Conservation (phyloP, 768 basidiomycete genomes). For the Nidularia sp. region DNA sequence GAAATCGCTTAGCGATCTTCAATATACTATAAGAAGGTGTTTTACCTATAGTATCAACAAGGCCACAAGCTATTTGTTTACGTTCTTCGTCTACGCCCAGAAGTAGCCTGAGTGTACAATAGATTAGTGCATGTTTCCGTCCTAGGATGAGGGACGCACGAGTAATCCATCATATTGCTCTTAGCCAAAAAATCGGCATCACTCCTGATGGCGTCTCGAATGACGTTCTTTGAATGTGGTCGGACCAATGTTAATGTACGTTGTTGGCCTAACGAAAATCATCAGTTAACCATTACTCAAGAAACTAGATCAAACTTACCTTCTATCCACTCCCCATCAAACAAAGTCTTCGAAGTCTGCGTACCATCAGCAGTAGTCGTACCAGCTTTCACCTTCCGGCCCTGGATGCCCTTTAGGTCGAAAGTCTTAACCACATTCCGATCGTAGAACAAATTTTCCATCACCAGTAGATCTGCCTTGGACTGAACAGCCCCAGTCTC, state of each 20-base stretch:
- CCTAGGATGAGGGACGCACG: constrained; percentile 37
- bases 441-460: constrained; percentile 82
- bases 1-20: not conserved
- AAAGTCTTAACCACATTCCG: constrained; percentile 67
- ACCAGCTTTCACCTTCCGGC: constrained; percentile 58
- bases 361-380: constrained; percentile 23
- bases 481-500: constrained; percentile 61
- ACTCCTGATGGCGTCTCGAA: constrained; percentile 61
- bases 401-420: constrained; percentile 82
- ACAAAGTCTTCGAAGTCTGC: constrained; percentile 53
- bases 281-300: not conserved
- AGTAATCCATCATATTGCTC: constrained; percentile 87
- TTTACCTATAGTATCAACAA: constrained; percentile 80
- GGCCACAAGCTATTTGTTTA: constrained; percentile 69
- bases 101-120: constrained; percentile 42
- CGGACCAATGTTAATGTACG: constrained; percentile 59
- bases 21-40: not conserved
- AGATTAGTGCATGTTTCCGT: not conserved
- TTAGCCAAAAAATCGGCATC: constrained; percentile 73
- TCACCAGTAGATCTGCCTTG: constrained; percentile 74
- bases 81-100: constrained; percentile 66
- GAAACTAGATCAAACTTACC: constrained; percentile 27
- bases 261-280: constrained; percentile 48
- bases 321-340: constrained; percentile 86
- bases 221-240: constrained; percentile 69